phyloP scores from a whole-genome alignment of 148 eudicot species.

The Pouteria glomerata region DNA sequence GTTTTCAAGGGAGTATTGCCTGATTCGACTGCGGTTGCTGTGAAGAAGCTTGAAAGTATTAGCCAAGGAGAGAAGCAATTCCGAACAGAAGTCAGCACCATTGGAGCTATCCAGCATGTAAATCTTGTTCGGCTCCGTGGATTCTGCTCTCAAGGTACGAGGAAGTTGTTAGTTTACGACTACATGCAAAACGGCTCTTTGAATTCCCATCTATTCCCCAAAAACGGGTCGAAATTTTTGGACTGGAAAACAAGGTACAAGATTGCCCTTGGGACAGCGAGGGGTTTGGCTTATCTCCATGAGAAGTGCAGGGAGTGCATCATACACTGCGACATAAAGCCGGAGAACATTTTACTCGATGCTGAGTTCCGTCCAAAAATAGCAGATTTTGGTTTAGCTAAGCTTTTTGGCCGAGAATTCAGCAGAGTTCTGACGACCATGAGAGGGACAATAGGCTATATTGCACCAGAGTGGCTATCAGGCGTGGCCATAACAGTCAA shows the following conservation, averaged over 20 bases:
- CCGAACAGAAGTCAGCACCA: constrained; percentile 50
- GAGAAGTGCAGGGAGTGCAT: constrained; percentile 7
- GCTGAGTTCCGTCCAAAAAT: constrained; percentile 25
- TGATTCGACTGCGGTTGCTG: constrained; percentile 38
- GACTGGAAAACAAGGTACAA: constrained; percentile 41
- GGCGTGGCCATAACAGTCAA: constrained; percentile 33
- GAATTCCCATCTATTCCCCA: constrained; percentile 31
- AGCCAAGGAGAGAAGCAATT: constrained; percentile 52
- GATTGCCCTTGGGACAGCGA: constrained; percentile 37
- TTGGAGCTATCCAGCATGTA: constrained; percentile 49
- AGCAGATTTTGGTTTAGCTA: constrained; percentile 40
- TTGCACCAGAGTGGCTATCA: constrained; percentile 40
- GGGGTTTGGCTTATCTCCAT: constrained; percentile 36
- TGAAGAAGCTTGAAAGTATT: constrained; percentile 45
- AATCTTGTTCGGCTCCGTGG: constrained; percentile 56
- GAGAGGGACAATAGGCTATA: constrained; percentile 40
- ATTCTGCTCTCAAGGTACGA: constrained; percentile 38
- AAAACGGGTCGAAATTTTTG: neutral
- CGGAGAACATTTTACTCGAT: constrained; percentile 7
- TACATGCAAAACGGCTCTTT: constrained; percentile 47
- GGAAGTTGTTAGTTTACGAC: constrained; percentile 41
- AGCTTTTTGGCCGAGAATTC: constrained; percentile 36
- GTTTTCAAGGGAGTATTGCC: constrained; percentile 48
- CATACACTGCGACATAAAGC: constrained; percentile 40
- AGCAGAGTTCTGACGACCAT: constrained; percentile 33